Conservation (phyloP, 2,329 filamentous ascomycete species). For the Chrysoporthe austroafricana region DNA sequence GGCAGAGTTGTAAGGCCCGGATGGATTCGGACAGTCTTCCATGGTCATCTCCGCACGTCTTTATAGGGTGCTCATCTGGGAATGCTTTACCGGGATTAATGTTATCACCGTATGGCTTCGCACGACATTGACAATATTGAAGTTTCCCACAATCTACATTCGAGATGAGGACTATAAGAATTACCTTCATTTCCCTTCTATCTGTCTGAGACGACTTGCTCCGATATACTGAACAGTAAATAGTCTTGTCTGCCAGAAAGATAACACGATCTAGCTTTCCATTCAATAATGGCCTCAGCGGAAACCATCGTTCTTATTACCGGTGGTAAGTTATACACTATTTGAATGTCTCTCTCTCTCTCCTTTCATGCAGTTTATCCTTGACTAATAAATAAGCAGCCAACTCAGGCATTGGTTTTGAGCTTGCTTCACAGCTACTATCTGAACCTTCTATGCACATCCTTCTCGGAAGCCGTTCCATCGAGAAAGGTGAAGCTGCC, state of each 20-base stretch:
- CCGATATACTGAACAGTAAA: neutral
- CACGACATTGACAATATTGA: neutral
- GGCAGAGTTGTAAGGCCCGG: neutral
- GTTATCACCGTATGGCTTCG: neutral
- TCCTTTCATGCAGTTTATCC: neutral
- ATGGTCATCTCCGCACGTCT: neutral
- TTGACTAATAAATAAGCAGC: neutral
- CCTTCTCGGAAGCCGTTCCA: slow-evolving; percentile 12
- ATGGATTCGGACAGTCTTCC: neutral
- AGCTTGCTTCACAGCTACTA: slow-evolving; percentile 5
- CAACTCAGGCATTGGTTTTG: slow-evolving; percentile 2
- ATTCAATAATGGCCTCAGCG: neutral
- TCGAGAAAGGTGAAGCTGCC: slow-evolving; percentile 6
- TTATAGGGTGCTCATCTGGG: neutral
- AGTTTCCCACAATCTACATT: neutral
- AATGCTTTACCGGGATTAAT: neutral
- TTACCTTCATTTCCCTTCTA: neutral
- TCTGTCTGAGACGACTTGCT: neutral
- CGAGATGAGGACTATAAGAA: neutral
- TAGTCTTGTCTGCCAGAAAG: neutral
- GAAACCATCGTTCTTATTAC: neutral
- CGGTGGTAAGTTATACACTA: neutral
- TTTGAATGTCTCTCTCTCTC: neutral
- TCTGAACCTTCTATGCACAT: neutral
- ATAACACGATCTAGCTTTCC: neutral